Evolutionary conservation across 345 rosid genomes (phyloP).

Genomic region (Ailanthus altissimus): DNA sequence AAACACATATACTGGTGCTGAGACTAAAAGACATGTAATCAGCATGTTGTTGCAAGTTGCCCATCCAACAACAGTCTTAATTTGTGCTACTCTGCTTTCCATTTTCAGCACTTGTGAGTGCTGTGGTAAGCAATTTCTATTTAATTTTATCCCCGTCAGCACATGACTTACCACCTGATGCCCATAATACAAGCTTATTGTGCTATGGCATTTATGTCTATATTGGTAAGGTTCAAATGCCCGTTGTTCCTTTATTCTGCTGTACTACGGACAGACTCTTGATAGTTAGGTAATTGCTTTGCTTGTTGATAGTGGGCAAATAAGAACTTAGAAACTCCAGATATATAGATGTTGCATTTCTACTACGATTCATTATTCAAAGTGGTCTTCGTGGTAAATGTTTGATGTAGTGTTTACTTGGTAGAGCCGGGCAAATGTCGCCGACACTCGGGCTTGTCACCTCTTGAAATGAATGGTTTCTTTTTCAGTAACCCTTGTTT

Average conservation of each 20-base stretch:
- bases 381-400: neutral
- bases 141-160: neutral
- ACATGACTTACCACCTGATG: neutral
- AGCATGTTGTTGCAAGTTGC: conserved; percentile 14
- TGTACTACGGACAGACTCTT: neutral
- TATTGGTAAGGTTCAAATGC: conserved; percentile 10
- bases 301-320: conserved; percentile 3
- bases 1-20: neutral
- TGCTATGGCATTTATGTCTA: conserved; percentile 21
- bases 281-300: neutral
- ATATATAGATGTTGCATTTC: neutral
- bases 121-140: neutral
- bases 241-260: neutral
- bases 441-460: neutral
- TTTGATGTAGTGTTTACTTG: neutral
- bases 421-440: neutral
- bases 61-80: neutral
- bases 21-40: conserved; percentile 24
- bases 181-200: conserved; percentile 14
- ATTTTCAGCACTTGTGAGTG: conserved; percentile 8
- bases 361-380: neutral
- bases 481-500: neutral
- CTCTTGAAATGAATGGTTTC: neutral
- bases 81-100: neutral
- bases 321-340: conserved; percentile 15